Conservation (phyloP, 768 basidiomycete genomes). For the Amanita phalloides region DNA sequence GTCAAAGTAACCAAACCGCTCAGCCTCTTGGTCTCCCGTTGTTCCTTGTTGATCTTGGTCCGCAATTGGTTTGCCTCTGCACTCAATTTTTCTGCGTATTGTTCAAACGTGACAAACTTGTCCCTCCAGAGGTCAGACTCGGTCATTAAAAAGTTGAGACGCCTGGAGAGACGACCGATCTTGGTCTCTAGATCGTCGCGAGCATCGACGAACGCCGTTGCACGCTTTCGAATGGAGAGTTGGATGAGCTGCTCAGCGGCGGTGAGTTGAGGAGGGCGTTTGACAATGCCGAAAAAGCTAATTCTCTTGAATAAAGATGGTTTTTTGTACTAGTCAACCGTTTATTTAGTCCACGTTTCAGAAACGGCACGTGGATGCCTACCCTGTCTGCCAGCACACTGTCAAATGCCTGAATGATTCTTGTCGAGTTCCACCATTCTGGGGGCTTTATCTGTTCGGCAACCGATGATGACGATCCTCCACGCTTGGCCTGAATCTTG, state of each 20-base stretch:
- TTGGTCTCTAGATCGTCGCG: slow-evolving; percentile 91
- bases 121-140: slow-evolving; percentile 86
- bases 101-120: slow-evolving; percentile 91
- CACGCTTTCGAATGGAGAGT: slow-evolving; percentile 82
- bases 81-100: slow-evolving; percentile 86
- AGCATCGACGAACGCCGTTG: slow-evolving; percentile 90
- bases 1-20: slow-evolving; percentile 72
- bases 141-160: slow-evolving; percentile 88
- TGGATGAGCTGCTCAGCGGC: slow-evolving; percentile 80
- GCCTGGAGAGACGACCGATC: slow-evolving; percentile 76
- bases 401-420: slow-evolving; percentile 87
- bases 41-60: slow-evolving; percentile 84
- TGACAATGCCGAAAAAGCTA: slow-evolving; percentile 61
- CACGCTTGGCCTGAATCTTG: slow-evolving; percentile 80
- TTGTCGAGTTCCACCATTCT: slow-evolving; percentile 90
- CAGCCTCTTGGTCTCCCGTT: slow-evolving; percentile 77
- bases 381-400: slow-evolving; percentile 80
- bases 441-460: slow-evolving; percentile 87
- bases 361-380: slow-evolving; percentile 3
- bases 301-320: slow-evolving; percentile 82
- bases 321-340: slow-evolving; percentile 63
- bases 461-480: slow-evolving; percentile 68
- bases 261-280: slow-evolving; percentile 63
- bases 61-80: slow-evolving; percentile 79
- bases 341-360: background rate